Base-by-base conservation (phyloP, 2,329 filamentous ascomycete species). In the Cephalotrichum gorgonifer region DNA sequence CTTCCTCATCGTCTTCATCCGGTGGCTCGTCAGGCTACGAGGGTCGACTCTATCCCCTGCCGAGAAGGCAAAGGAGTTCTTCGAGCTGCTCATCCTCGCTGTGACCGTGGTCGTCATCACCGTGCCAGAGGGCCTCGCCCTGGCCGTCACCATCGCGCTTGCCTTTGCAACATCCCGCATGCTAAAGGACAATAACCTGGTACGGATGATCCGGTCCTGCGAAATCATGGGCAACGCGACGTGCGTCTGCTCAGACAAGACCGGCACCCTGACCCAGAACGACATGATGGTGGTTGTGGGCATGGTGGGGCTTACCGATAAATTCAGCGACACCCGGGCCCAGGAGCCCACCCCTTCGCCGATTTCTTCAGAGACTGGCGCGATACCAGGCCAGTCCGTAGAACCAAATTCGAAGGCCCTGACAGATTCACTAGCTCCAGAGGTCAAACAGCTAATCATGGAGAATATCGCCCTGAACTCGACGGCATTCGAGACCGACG, bases 191-290 rank as follows among this genome's bases (percentile, higher is more conserved):
- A 80, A 81, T 54, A 81, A 81, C 52, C 59, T 82, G 43, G 78
- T 82, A 43, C 75, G 78, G 12, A 65, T 78, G 28, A 62, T 82
- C 30, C 70, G 75, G 46, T 78, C 78, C 2, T 79, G 77, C 54
- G 78, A 82, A 55, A 79, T 76, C 6, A 82, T 82, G 78, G 78
- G 78, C 7, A 81, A 81, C 55, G 77, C 77, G 8, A 82, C 78
- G 0, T 78, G 73, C 7, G 73, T 83, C 44, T 83, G 79, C 58
- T 82, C 78, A 1, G 80, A 83, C 56, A 84, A 84, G 60, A 83
- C 79, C 0, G 80, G 80, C 4, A 84, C 80, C 1, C 64, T 84
- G 22, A 83, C 79, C 0, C 74, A 80, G 54, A 81, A 82, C 54
- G 75, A 76, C 54, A 83, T 83, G 78, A 76, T 69, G 3, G 74